Evolutionary conservation across 257 asterid species (phyloP).

Genomic region (Verbena officinalis): DNA sequence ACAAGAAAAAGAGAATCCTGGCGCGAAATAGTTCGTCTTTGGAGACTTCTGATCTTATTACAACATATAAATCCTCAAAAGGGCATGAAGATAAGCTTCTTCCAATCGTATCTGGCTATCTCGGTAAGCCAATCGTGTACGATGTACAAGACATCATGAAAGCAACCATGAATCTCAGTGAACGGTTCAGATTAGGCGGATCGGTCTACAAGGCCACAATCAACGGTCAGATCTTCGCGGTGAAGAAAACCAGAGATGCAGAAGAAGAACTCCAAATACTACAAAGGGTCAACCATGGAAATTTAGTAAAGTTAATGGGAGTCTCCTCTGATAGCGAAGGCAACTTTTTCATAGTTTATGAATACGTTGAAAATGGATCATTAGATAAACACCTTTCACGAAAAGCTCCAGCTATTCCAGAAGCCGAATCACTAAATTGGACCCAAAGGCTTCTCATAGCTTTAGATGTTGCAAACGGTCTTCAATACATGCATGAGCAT

Average conservation of each 20-base stretch:
- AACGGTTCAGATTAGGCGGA: slow-evolving; percentile 54
- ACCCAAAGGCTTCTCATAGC: slow-evolving; percentile 61
- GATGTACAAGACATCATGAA: slow-evolving; percentile 60
- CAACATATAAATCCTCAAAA: slow-evolving; percentile 30
- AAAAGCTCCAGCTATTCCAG: slow-evolving; percentile 32
- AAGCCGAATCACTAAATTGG: slow-evolving; percentile 47
- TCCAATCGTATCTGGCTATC: slow-evolving; percentile 76
- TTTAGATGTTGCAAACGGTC: slow-evolving; percentile 78
- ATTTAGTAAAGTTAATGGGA: slow-evolving; percentile 69
- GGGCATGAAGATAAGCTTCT: slow-evolving; percentile 63
- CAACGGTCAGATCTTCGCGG: slow-evolving; percentile 46
- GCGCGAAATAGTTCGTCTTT: slow-evolving; percentile 34
- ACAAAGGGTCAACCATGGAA: slow-evolving; percentile 72
- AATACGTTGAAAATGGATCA: slow-evolving; percentile 70
- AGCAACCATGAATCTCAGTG: slow-evolving; percentile 59
- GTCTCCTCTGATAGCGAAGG: slow-evolving; percentile 57
- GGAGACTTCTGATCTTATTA: slow-evolving; percentile 39
- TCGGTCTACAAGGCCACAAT: slow-evolving; percentile 64
- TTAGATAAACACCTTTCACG: slow-evolving; percentile 62
- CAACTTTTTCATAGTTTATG: slow-evolving; percentile 57
- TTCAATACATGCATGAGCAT: slow-evolving; percentile 84
- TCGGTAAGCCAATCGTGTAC: slow-evolving; percentile 59
- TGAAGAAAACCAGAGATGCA: slow-evolving; percentile 61
- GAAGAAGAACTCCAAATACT: slow-evolving; percentile 61
- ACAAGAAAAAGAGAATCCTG: slow-evolving; percentile 44